phyloP scores from a whole-genome alignment of 441 rosid species.

The Lepidium campestre region DNA sequence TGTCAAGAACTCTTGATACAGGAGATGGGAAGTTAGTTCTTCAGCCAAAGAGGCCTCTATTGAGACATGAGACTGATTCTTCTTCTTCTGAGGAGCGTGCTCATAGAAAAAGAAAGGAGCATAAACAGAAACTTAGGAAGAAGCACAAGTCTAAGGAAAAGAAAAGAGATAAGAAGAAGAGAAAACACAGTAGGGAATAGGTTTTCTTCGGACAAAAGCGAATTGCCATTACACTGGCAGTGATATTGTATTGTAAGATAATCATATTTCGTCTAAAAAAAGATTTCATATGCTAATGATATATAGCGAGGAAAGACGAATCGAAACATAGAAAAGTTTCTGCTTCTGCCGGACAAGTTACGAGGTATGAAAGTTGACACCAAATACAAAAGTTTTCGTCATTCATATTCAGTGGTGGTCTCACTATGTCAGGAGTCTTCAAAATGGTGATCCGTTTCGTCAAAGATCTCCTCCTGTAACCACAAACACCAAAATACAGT shows the following conservation, averaged over 20 bases:
- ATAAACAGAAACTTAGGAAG: slow-evolving; percentile 35
- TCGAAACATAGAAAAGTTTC: background rate
- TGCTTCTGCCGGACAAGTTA: background rate
- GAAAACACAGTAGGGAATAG: slow-evolving; percentile 4
- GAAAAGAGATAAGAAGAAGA: slow-evolving; percentile 36
- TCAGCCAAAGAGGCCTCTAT: slow-evolving; percentile 43
- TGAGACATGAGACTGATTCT: slow-evolving; percentile 20
- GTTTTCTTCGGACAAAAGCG: background rate
- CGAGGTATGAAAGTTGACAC: slow-evolving; percentile 1
- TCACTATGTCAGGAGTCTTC: slow-evolving; percentile 53
- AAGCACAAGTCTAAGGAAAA: slow-evolving; percentile 50
- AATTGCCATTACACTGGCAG: background rate
- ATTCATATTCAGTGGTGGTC: background rate
- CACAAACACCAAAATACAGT: background rate
- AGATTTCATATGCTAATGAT: background rate
- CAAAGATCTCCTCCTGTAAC: slow-evolving; percentile 87
- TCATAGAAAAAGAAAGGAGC: slow-evolving; percentile 20
- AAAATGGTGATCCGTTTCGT: slow-evolving; percentile 87
- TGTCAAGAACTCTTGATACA: slow-evolving; percentile 18
- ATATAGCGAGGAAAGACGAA: background rate
- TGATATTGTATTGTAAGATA: background rate
- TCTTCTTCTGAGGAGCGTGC: slow-evolving; percentile 32
- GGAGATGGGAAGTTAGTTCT: slow-evolving; percentile 27
- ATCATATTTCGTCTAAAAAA: background rate
- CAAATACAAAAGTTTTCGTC: background rate